phyloP scores from a whole-genome alignment of 1,284 basidiomycete genomes.

The Ustilago tritici region DNA sequence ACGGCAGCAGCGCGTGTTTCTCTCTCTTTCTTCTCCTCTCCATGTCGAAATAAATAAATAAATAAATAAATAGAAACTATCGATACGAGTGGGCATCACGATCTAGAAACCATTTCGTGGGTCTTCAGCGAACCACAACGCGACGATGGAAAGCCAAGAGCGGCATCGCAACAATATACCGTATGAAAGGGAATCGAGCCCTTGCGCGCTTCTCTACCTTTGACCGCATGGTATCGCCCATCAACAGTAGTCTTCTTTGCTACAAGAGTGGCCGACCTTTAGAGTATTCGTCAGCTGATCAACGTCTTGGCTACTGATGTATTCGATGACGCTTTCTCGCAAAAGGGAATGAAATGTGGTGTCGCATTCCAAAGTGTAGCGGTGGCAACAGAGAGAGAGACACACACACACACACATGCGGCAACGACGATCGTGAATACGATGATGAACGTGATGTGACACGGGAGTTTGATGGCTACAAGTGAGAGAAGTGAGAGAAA shows the following conservation, averaged over 20 bases:
- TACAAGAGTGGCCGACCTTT: not conserved
- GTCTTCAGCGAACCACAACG: conserved; percentile 2
- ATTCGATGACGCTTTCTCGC: conserved; percentile 1
- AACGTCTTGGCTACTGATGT: not conserved
- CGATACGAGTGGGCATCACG: not conserved
- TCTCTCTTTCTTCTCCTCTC: not conserved
- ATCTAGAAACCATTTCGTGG: not conserved
- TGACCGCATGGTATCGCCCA: conserved; percentile 1
- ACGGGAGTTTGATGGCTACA: conserved; percentile 2
- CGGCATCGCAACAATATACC: not conserved
- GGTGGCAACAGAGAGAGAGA: not conserved
- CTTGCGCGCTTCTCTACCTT: conserved; percentile 1
- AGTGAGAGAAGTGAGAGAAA: not conserved
- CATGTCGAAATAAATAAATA: not conserved
- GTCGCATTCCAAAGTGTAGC: conserved; percentile 10
- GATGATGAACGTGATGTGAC: not conserved
- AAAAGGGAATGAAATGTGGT: conserved; percentile 4
- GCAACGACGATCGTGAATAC: not conserved
- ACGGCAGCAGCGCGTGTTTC: not conserved
- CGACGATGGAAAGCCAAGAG: conserved; percentile 5
- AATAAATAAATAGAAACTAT: conserved; percentile 3
- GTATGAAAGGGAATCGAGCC: not conserved
- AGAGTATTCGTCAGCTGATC: conserved; percentile 1
- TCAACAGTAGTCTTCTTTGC: not conserved
- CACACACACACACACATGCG: conserved; percentile 3